These are phyloP conservation scores for Phylloporus sp. DNA, from an alignment of 768 basidiomycete species.

Conservation along the genomic window DNA sequence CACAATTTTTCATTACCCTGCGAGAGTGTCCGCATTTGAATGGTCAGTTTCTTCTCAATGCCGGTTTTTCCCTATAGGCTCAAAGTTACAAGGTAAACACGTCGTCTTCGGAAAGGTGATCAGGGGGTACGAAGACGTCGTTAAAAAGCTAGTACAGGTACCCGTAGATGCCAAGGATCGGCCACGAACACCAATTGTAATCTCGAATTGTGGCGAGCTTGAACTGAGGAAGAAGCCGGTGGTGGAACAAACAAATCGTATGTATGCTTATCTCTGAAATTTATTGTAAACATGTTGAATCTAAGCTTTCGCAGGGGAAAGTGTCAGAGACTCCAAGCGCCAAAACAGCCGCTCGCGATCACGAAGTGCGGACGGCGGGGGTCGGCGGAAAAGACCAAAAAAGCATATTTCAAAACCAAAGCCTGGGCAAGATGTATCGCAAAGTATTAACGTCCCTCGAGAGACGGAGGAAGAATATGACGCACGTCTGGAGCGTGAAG, in stretches of 20 bases:
- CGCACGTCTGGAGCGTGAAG: conserved; percentile 61
- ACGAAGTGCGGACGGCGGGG: conserved; percentile 25
- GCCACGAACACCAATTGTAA: conserved; percentile 61
- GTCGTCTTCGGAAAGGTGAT: conserved; percentile 55
- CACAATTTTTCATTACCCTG: conserved; percentile 85
- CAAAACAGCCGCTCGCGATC: conserved; percentile 25
- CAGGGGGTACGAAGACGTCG: conserved; percentile 57
- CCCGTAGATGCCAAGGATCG: conserved; percentile 73
- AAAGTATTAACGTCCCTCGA: conserved; percentile 14
- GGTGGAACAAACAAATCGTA: conserved; percentile 14
- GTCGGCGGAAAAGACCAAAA: conserved; percentile 28
- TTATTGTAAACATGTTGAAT: not conserved
- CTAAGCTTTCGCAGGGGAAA: conserved; percentile 6
- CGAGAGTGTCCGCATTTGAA: conserved; percentile 70
- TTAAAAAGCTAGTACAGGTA: conserved; percentile 56
- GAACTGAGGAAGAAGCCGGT: conserved; percentile 48
- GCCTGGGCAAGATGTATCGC: conserved; percentile 8
- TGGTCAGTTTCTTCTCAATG: conserved; percentile 39
- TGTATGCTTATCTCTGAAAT: not conserved
- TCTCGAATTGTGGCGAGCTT: conserved; percentile 82
- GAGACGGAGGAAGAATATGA: conserved; percentile 78
- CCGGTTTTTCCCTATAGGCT: not conserved
- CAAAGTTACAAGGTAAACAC: conserved; percentile 47
- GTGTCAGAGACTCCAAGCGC: conserved; percentile 17
- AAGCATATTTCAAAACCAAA: conserved; percentile 5